Conservation (phyloP, 805 yeast genomes). For the Teunomyces pallodes region DNA sequence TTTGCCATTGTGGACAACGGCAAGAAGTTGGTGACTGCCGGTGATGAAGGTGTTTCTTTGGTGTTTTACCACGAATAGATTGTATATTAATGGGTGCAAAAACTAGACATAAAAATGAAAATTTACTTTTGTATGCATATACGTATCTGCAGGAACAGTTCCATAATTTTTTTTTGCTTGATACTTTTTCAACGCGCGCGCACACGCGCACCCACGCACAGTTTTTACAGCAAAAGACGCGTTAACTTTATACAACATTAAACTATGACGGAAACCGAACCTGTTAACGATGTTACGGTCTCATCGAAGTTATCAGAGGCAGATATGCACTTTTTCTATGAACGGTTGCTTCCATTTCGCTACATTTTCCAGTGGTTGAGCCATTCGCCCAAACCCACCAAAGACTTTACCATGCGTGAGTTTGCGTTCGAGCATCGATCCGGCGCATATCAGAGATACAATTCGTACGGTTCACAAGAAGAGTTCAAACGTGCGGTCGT, state of each 20-base stretch:
- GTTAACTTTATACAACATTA: neutral
- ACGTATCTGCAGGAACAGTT: too few relatives aligned
- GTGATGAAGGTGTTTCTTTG: slow-evolving; percentile 93
- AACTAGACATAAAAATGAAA: neutral
- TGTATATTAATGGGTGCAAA: slow-evolving; percentile 1
- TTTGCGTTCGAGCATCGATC: slow-evolving; percentile 87
- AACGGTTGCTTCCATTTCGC: slow-evolving; percentile 70
- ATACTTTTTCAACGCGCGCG: too few relatives aligned
- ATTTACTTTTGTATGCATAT: too few relatives aligned
- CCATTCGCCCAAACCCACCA: slow-evolving; percentile 73
- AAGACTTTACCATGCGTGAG: slow-evolving; percentile 85
- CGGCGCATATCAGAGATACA: slow-evolving; percentile 89
- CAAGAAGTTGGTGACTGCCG: slow-evolving; percentile 79
- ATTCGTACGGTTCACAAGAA: slow-evolving; percentile 62
- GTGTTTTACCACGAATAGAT: slow-evolving; percentile 44
- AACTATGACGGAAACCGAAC: neutral
- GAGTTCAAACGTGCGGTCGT: slow-evolving; percentile 80
- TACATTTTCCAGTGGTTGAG: slow-evolving; percentile 84
- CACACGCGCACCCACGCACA: neutral
- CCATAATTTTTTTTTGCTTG: too few relatives aligned
- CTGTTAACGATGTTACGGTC: neutral
- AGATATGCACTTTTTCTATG: slow-evolving; percentile 73
- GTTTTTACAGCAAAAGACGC: neutral
- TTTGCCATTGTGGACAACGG: slow-evolving; percentile 70
- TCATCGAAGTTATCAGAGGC: slow-evolving; percentile 42